Evolutionary conservation across 352 stramenopile species (phyloP).

Genomic region (Phytopythium mirpurense): DNA sequence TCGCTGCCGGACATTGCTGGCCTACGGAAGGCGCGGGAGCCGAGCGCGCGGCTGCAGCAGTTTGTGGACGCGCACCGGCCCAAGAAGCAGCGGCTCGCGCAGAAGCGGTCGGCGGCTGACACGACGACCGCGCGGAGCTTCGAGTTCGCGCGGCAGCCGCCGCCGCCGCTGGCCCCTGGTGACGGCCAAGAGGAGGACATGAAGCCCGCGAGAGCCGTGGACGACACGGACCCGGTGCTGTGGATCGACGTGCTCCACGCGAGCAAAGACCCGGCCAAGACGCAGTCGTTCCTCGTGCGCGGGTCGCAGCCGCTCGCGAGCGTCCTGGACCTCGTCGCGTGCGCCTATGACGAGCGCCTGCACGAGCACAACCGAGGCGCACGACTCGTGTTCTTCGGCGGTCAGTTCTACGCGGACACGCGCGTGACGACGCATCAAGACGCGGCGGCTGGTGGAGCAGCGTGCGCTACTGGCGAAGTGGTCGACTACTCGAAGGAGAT

Average conservation of each 20-base stretch:
- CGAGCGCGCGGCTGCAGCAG: slow-evolving; percentile 35
- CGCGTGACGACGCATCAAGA: slow-evolving; percentile 13
- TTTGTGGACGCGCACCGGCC: slow-evolving; percentile 51
- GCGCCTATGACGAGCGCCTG: slow-evolving; percentile 58
- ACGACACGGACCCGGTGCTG: slow-evolving; percentile 42
- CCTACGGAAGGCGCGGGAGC: slow-evolving; percentile 34
- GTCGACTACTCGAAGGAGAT: slow-evolving; percentile 58
- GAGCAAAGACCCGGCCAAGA: slow-evolving; percentile 53
- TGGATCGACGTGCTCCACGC: slow-evolving; percentile 74
- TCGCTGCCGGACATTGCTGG: slow-evolving; percentile 33
- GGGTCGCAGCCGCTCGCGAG: slow-evolving; percentile 46
- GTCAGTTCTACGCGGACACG: slow-evolving; percentile 54
- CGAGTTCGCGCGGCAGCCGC: slow-evolving; percentile 50
- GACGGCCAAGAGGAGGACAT: slow-evolving; percentile 7
- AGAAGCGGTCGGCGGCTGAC: slow-evolving; percentile 55
- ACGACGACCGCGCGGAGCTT: slow-evolving; percentile 55
- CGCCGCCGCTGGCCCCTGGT: slow-evolving; percentile 8
- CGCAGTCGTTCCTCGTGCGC: slow-evolving; percentile 69
- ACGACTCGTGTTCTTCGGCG: slow-evolving; percentile 61
- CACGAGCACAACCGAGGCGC: slow-evolving; percentile 25
- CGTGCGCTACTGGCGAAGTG: not conserved
- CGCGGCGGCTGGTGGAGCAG: no score
- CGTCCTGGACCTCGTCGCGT: slow-evolving; percentile 58
- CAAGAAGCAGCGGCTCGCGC: slow-evolving; percentile 37
- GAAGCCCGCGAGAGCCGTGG: not conserved